phyloP scores from a whole-genome alignment of 495 filamentous ascomycete genomes.

The Pseudomonodictys pantanalensis region DNA sequence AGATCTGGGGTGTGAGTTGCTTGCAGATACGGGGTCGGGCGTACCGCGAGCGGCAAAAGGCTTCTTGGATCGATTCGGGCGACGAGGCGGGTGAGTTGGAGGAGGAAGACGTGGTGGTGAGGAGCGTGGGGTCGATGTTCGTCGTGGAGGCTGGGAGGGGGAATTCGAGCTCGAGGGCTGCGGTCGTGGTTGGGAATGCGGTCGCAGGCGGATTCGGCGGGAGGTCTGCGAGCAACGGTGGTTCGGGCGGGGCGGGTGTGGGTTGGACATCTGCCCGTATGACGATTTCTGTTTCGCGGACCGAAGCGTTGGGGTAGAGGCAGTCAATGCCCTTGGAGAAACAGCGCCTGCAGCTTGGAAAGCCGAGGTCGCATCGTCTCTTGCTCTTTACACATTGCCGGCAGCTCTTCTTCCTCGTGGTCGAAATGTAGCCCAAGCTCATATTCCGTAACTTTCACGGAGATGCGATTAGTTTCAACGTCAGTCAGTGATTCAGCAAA shows the following conservation, averaged over 20 bases:
- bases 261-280: conserved; percentile 19
- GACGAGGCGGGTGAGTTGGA: background rate
- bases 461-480: no score
- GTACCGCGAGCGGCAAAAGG: no score
- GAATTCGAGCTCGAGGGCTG: background rate
- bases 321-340: conserved; percentile 20
- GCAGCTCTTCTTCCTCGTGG: conserved; percentile 28
- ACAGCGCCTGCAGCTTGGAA: conserved; percentile 22
- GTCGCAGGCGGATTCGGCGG: background rate
- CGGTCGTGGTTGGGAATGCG: background rate
- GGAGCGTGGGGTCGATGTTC: conserved; percentile 10
- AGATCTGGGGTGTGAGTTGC: conserved; percentile 13
- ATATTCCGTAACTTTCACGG: no score
- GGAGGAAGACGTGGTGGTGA: background rate
- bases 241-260: background rate
- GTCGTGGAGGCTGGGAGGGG: background rate
- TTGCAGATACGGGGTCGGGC: background rate
- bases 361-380: conserved; percentile 44
- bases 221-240: no score
- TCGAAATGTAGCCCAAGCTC: conserved; percentile 30
- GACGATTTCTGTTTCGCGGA: conserved; percentile 19
- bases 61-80: no score
- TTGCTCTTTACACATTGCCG: conserved; percentile 43
- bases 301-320: conserved; percentile 17
- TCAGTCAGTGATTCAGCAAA: background rate